Evolutionary conservation across 2,329 filamentous ascomycete genomes (phyloP), one percentile per base, ranked within the genome.

Genomic region (Fusarium austroafricanum): DNA sequence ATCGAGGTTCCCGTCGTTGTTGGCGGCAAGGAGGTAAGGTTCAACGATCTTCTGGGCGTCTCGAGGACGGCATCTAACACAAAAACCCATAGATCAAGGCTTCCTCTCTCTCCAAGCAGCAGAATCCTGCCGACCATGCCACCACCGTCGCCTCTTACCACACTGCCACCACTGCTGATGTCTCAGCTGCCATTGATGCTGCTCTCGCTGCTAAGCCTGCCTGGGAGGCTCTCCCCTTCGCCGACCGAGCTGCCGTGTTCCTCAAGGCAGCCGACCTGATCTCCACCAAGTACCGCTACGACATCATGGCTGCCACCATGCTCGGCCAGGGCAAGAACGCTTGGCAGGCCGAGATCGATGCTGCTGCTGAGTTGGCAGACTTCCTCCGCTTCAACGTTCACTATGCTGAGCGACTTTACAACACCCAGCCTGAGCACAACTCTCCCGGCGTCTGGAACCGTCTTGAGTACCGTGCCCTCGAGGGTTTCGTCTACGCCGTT

Each of bases 271-370:
- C 95, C 33, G 94, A 98, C 77, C 84, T 99, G 66, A 89, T 99
- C 71, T 85, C 92, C 55, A 92, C 88, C 68, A 98, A 98, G 83
- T 98, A 99, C 82, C 89, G 96, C 77, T 97, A 97, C 81, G 93
- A 97, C 57, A 88, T 99, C 73, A 97, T 98, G 92, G 95, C 96
- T 10, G 89, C 93, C 43, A 97, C 96, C 15, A 97, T 98, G 89
- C 84, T 97, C 31, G 96, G 95, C 64, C 95, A 99, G 82, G 95
- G 96, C 75, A 98, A 98, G 88, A 98, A 97, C 79, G 93, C 93
- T 46, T 98, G 94, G 94, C 95, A 99, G 81, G 95, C 96, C n/a
- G 95, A 99, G 85, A 98, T 98, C 68, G 95, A 98, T 79, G 87
- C 94, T 38, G 95, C 95, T 18, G 95, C 95, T 10, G 96, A 99